Evolutionary conservation across 2,329 filamentous ascomycete species (phyloP), one percentile per base, ranked within the genome.

Genomic region (Cytospora leucostoma): DNA sequence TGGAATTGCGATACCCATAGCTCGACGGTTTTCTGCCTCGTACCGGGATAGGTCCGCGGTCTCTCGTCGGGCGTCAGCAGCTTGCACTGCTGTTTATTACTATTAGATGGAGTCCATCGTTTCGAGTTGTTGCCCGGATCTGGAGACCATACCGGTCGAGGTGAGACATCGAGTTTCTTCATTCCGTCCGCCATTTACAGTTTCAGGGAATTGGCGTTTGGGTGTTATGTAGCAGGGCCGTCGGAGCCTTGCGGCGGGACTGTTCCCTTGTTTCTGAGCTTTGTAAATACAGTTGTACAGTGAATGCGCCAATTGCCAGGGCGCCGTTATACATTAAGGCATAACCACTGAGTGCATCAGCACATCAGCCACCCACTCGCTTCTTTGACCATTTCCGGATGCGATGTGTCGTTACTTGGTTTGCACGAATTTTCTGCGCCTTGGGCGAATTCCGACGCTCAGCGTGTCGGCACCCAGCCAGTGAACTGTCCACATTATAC

Each of bases 1-100:
- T 52, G 61, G 52, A 51, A 53, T 66, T 63, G 59, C 58, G 61
- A 66, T 64, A 66, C 64, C 61, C 40, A 53, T 56, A 58, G 61
- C 52, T 47, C 15, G 59, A 47, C 21, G 58, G 50, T 56, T 64
- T 50, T 56, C 56, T 38, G 40, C 40, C 38, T 53, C 38, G 27
- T 53, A 55, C 59, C 37, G 34, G 33, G 58, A 58, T 35, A 52
- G 44, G 52, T 60, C 34, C 38, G 47, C 37, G 37, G 15, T 40
- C 38, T 56, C 49, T 32, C 33, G 21, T 44, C 32, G 21, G 54
- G 51, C n/a, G 40, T 53, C 33, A n/a, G 56, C 56, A 54, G 38
- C 44, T 51, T 40, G 17, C 15, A 11, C 27, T 49, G 32, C 56
- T 53, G 56, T 52, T 27, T 47, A 19, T n/a, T 47, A 47, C 44